These are phyloP conservation scores for Citrullus mucosospermus DNA, from an alignment of 306 rosid genomes.

Conservation along the genomic window DNA sequence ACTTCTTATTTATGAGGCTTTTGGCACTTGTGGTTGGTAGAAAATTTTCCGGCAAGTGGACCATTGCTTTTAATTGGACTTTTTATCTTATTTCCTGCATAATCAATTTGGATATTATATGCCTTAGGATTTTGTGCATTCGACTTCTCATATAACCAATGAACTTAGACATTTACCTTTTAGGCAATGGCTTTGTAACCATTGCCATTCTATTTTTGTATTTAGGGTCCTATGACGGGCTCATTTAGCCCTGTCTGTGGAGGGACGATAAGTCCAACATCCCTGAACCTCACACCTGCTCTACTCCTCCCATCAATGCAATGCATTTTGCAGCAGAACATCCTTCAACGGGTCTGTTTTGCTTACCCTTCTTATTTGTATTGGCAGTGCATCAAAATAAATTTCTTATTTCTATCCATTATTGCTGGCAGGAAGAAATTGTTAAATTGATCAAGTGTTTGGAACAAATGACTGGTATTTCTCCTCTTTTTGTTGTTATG, in stretches of 20 bases:
- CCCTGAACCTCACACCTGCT: slow-evolving; percentile 25
- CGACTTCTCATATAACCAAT: neutral
- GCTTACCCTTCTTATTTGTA: neutral
- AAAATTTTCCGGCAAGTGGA: neutral
- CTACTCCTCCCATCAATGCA: slow-evolving; percentile 61
- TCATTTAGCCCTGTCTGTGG: slow-evolving; percentile 34
- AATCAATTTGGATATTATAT: neutral
- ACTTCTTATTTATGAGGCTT: neutral
- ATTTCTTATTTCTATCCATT: slow-evolving; percentile 6
- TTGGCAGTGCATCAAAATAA: slow-evolving; percentile 10
- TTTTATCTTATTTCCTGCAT: neutral
- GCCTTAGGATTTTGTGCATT: neutral
- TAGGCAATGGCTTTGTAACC: slow-evolving; percentile 42
- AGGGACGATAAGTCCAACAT: slow-evolving; percentile 42
- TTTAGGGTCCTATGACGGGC: slow-evolving; percentile 61
- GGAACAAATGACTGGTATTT: slow-evolving; percentile 71
- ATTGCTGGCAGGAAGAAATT: slow-evolving; percentile 64
- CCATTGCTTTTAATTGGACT: neutral
- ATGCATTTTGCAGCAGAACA: slow-evolving; percentile 66
- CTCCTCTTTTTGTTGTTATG: neutral
- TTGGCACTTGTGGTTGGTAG: neutral
- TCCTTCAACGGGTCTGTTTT: slow-evolving; percentile 60
- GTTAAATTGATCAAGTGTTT: slow-evolving; percentile 65
- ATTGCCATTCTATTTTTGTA: slow-evolving; percentile 24
- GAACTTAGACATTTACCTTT: slow-evolving; percentile 40